These are phyloP conservation scores for Cruciata laevipes DNA, from an alignment of 257 asterid genomes.

Conservation along the genomic window DNA sequence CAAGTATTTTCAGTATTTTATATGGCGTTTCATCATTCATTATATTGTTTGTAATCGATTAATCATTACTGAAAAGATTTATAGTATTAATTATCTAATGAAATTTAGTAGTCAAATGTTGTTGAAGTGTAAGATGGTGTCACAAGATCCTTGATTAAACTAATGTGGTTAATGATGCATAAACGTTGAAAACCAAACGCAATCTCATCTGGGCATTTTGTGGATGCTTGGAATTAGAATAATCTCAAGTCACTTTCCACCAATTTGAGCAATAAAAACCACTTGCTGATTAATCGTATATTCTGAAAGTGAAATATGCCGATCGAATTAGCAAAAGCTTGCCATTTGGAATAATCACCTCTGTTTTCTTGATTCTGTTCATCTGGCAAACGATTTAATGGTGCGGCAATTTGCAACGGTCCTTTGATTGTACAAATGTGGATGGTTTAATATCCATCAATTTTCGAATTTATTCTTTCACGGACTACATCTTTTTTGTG, in stretches of 20 bases:
- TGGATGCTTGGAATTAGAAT: background rate
- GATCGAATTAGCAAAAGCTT: background rate
- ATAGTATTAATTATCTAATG: no score
- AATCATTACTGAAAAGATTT: no score
- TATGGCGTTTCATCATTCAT: no score
- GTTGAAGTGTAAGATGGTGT: background rate
- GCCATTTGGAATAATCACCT: background rate
- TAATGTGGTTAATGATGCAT: background rate
- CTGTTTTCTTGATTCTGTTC: background rate
- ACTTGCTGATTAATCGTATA: background rate
- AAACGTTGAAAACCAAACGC: background rate
- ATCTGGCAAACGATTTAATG: background rate
- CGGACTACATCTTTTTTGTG: background rate
- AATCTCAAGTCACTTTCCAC: background rate
- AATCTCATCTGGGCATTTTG: background rate
- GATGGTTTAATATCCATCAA: background rate
- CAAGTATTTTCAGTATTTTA: no score
- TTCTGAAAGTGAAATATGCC: constrained; percentile 9
- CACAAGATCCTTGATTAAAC: background rate
- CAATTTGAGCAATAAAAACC: background rate
- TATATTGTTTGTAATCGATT: no score
- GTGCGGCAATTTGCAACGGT: background rate
- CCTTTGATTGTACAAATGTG: background rate
- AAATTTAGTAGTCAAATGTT: background rate
- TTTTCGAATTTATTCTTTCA: background rate